Conservation (phyloP, 2,329 filamentous ascomycete species). For the Pseudogymnoascus sp. region DNA sequence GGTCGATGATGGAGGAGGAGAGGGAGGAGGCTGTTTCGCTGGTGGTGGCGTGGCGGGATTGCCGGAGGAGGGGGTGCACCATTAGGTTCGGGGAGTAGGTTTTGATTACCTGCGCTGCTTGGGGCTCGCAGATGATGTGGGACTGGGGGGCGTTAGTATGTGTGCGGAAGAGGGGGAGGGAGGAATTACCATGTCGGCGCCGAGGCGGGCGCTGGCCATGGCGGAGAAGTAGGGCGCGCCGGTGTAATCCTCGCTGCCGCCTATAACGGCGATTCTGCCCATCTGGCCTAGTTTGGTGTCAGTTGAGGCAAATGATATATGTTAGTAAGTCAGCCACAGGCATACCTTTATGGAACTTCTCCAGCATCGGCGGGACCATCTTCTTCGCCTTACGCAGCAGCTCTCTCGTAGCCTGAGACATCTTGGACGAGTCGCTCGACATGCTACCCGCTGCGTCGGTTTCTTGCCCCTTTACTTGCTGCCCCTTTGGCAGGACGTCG, state of each 20-base stretch:
- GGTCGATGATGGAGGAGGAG: constrained; percentile 61
- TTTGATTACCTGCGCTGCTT: constrained; percentile 84
- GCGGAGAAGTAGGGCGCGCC: constrained; percentile 97
- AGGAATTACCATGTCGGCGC: constrained; percentile 71
- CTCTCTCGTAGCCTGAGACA: constrained; percentile 66
- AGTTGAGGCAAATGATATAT: neutral
- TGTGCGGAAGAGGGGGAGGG: neutral
- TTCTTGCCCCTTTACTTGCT: neutral
- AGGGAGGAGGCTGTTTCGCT: constrained; percentile 53
- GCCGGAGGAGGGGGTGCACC: constrained; percentile 94
- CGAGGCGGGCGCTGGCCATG: constrained; percentile 87
- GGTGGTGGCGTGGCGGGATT: constrained; percentile 49
- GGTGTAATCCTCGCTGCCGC: constrained; percentile 92
- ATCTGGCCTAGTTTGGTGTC: constrained; percentile 62
- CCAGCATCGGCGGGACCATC: constrained; percentile 90
- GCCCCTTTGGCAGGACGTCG: neutral
- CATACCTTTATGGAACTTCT: constrained; percentile 90
- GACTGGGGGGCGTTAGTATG: constrained; percentile 43
- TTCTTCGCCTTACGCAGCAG: constrained; percentile 75
- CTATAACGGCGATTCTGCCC: constrained; percentile 86
- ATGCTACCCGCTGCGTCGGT: constrained; percentile 15
- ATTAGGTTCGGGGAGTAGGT: constrained; percentile 97
- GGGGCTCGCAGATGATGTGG: constrained; percentile 92
- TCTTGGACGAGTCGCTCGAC: constrained; percentile 34
- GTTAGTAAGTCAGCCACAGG: constrained; percentile 11